Conservation (phyloP, 441 rosid species). For the Corymbia calophylla region DNA sequence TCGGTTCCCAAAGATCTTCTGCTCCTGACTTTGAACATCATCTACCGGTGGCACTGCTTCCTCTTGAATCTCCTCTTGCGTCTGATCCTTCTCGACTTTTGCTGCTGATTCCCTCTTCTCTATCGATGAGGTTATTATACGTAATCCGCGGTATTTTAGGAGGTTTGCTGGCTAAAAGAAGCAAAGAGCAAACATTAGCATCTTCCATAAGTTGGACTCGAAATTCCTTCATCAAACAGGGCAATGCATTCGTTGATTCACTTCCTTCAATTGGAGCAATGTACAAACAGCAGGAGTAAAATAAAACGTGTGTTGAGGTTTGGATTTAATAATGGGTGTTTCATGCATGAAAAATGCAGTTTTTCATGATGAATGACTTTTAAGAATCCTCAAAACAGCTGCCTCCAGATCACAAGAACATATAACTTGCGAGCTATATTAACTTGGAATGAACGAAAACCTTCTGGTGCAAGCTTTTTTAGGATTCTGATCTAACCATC, state of each 20-base stretch:
- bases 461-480: background rate
- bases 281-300: background rate
- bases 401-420: background rate
- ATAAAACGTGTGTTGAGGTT: background rate
- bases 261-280: background rate
- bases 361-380: background rate
- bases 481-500: background rate
- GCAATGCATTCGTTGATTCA: background rate
- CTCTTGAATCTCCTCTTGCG: slow-evolving; percentile 29
- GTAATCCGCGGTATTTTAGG: slow-evolving; percentile 49
- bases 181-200: background rate
- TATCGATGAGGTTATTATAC: slow-evolving; percentile 67
- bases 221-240: background rate
- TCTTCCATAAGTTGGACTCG: background rate
- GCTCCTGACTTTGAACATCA: slow-evolving; percentile 25
- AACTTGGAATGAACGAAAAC: background rate
- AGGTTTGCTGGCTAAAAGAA: slow-evolving; percentile 56
- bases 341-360: background rate
- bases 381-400: background rate
- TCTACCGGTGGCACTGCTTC: slow-evolving; percentile 11
- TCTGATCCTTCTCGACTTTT: slow-evolving; percentile 32
- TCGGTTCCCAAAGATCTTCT: slow-evolving; percentile 23
- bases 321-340: background rate
- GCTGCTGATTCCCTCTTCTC: slow-evolving; percentile 50
- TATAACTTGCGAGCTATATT: background rate